These are phyloP conservation scores for Verticillium nonalfalfae DNA, from an alignment of 2,329 filamentous ascomycete species.

Conservation along the genomic window DNA sequence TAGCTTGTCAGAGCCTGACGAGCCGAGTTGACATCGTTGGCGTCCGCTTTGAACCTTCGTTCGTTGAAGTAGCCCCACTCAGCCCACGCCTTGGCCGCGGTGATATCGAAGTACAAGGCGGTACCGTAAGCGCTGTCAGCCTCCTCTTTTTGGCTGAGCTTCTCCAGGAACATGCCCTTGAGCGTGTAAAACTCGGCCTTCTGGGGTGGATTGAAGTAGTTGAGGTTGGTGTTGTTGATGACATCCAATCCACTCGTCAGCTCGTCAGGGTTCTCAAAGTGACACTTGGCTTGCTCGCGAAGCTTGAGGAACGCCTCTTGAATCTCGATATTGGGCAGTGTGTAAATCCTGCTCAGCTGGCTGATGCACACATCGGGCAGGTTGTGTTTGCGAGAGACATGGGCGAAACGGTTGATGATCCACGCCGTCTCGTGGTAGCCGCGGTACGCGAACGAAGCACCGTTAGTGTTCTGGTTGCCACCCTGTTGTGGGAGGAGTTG, in stretches of 20 bases:
- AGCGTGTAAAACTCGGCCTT: constrained; percentile 99
- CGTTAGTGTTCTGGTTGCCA: constrained; percentile 63
- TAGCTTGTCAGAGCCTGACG: constrained; percentile 94
- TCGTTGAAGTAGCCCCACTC: constrained; percentile 99
- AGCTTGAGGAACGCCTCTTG: constrained; percentile 98
- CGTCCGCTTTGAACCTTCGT: constrained; percentile 88
- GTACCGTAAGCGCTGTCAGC: constrained; percentile 93
- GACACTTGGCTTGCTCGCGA: constrained; percentile 96
- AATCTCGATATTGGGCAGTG: constrained; percentile 97
- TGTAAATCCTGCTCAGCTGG: constrained; percentile 96
- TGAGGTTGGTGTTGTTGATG: constrained; percentile 99
- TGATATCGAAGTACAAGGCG: constrained; percentile 91
- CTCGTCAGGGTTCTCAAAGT: constrained; percentile 93
- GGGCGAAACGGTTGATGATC: constrained; percentile 99
- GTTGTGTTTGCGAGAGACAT: constrained; percentile 94
- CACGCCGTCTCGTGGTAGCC: constrained; percentile 98
- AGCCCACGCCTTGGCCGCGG: constrained; percentile 94
- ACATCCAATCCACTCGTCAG: constrained; percentile 91
- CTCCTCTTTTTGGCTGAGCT: constrained; percentile 82
- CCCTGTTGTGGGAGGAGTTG: constrained; percentile 73
- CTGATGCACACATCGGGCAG: constrained; percentile 96
- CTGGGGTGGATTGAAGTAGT: constrained; percentile 92
- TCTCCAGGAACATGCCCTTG: constrained; percentile 98
- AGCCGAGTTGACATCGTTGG: constrained; percentile 73
- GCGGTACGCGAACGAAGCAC: constrained; percentile 91